These are phyloP conservation scores for Clathrospora elynae DNA, from an alignment of 2,329 filamentous ascomycete genomes.

Conservation along the genomic window DNA sequence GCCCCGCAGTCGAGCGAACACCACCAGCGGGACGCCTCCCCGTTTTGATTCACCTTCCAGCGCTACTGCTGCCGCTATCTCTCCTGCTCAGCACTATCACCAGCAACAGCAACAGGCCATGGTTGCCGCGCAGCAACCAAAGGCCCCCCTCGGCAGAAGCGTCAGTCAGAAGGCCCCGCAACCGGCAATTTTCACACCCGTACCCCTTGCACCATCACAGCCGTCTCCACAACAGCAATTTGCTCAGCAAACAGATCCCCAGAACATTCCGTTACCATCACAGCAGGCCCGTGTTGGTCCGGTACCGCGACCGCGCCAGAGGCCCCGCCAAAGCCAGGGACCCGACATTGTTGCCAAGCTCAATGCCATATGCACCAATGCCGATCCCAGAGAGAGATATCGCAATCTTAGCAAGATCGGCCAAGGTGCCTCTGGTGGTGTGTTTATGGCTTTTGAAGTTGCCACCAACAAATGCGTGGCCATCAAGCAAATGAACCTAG, in stretches of 20 bases:
- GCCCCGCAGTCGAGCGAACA: slow-evolving; percentile 52
- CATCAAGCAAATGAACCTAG: slow-evolving; percentile 99
- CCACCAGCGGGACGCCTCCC: slow-evolving; percentile 46
- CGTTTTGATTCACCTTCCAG: slow-evolving; percentile 55
- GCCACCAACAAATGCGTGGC: slow-evolving; percentile 87
- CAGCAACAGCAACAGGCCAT: slow-evolving; percentile 86
- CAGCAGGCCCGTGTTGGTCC: slow-evolving; percentile 59
- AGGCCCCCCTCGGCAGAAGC: slow-evolving; percentile 74
- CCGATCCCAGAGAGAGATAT: slow-evolving; percentile 88
- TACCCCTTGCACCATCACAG: slow-evolving; percentile 51
- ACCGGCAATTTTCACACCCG: slow-evolving; percentile 36
- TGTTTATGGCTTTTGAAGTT: slow-evolving; percentile 87
- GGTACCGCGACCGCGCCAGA: slow-evolving; percentile 72
- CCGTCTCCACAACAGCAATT: slow-evolving; percentile 59
- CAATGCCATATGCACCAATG: slow-evolving; percentile 86
- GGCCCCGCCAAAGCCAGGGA: slow-evolving; percentile 76
- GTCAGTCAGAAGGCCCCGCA: slow-evolving; percentile 68
- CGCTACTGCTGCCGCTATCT: slow-evolving; percentile 37
- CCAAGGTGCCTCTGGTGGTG: slow-evolving; percentile 94
- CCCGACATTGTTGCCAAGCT: slow-evolving; percentile 83
- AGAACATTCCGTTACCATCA: slow-evolving; percentile 54
- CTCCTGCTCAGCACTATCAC: slow-evolving; percentile 61
- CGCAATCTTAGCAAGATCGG: slow-evolving; percentile 91
- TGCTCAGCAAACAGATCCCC: slow-evolving; percentile 48
- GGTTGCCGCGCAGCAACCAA: slow-evolving; percentile 76